phyloP scores from a whole-genome alignment of 805 yeast genomes.

The Nematodospora valgi region DNA sequence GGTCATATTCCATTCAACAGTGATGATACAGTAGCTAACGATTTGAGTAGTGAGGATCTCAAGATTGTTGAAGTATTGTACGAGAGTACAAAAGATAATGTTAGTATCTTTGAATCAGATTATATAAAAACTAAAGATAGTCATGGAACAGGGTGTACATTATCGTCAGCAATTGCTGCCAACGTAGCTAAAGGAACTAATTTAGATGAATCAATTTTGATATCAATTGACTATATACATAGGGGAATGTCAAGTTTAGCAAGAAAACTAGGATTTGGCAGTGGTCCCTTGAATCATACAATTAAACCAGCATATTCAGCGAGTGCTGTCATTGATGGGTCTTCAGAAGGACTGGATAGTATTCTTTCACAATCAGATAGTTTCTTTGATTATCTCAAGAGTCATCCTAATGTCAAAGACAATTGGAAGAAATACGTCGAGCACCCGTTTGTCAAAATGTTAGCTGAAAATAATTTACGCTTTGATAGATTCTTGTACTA shows the following conservation, averaged over 20 bases:
- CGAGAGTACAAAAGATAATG: constrained; percentile 31
- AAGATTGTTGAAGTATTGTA: constrained; percentile 53
- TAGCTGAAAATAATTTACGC: constrained; percentile 52
- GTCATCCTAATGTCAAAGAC: constrained; percentile 52
- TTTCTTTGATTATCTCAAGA: constrained; percentile 40
- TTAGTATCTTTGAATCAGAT: constrained; percentile 46
- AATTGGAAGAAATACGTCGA: constrained; percentile 57
- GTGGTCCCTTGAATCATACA: constrained; percentile 77
- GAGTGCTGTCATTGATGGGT: constrained; percentile 9
- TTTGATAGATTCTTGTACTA: constrained; percentile 50
- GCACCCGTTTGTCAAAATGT: constrained; percentile 57
- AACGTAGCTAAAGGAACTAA: constrained; percentile 57
- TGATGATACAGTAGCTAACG: constrained; percentile 1
- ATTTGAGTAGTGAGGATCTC: constrained; percentile 3
- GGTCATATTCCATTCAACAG: constrained; percentile 61
- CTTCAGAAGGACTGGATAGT: background rate
- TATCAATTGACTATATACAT: constrained; percentile 64
- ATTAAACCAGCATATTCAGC: constrained; percentile 24
- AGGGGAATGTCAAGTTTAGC: constrained; percentile 51
- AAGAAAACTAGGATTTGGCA: constrained; percentile 46
- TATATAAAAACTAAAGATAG: constrained; percentile 50
- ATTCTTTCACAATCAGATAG: constrained; percentile 1
- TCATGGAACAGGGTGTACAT: constrained; percentile 91
- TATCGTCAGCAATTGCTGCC: constrained; percentile 77
- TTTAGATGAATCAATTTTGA: constrained; percentile 48